A percentile compares a stretch with the other conserved stretches of the same genome.
These are phyloP conservation scores for Galerina sulciceps DNA, from an alignment of 768 basidiomycete species.

Conservation along the genomic window DNA sequence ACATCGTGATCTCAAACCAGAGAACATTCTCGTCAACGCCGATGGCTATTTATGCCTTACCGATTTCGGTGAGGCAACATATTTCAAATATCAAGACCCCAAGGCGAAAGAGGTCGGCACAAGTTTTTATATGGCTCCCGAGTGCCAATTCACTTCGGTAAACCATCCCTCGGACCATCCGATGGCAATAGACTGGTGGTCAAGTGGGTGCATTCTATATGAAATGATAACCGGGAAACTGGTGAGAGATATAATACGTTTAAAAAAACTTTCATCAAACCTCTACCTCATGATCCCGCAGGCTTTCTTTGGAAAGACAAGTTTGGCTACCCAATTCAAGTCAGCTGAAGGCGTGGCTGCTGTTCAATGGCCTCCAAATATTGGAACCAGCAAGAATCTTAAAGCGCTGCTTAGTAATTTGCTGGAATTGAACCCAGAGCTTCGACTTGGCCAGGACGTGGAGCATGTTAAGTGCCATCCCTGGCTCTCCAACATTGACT, in stretches of 20 bases:
- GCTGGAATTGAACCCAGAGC: slow-evolving; percentile 35
- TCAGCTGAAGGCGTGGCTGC: too few relatives aligned
- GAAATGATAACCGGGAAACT: slow-evolving; percentile 51
- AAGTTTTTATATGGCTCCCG: slow-evolving; percentile 53
- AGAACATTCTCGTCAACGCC: slow-evolving; percentile 56
- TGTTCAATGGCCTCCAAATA: slow-evolving; percentile 38
- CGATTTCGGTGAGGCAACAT: slow-evolving; percentile 52
- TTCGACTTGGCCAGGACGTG: slow-evolving; percentile 43
- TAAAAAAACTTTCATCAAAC: too few relatives aligned
- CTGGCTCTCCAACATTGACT: slow-evolving; percentile 51
- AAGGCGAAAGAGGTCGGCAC: slow-evolving; percentile 45
- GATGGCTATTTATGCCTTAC: slow-evolving; percentile 59
- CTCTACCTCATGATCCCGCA: too few relatives aligned
- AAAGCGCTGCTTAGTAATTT: slow-evolving; percentile 47
- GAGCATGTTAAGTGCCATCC: slow-evolving; percentile 42
- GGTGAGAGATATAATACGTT: slow-evolving; percentile 24
- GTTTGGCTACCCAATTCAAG: too few relatives aligned
- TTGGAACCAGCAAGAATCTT: slow-evolving; percentile 41
- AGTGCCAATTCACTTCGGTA: slow-evolving; percentile 23
- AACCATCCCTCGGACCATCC: neutral
- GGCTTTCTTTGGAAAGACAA: neutral
- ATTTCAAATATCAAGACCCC: slow-evolving; percentile 18
- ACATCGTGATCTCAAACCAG: slow-evolving; percentile 63
- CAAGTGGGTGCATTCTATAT: slow-evolving; percentile 51
- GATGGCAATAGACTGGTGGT: slow-evolving; percentile 56